Percentiles rank a stretch among this genome's conserved stretches.
Evolutionary conservation across 2,329 filamentous ascomycete species (phyloP).

Genomic region (Fusarium nygamai): DNA sequence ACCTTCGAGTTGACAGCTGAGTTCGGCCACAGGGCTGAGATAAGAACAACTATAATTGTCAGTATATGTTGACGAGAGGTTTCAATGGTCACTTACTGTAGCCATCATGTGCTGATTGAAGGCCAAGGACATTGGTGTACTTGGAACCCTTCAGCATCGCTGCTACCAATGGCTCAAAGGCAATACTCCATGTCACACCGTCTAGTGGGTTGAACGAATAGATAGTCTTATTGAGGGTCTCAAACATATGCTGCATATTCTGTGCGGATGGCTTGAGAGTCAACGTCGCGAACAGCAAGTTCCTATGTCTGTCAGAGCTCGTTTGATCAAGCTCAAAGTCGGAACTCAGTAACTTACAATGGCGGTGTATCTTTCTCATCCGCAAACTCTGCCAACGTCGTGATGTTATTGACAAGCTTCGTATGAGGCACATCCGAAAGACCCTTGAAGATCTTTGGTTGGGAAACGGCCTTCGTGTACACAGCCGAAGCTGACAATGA

Average conservation of each 20-base stretch:
- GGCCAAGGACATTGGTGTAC: background rate
- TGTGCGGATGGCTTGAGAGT: background rate
- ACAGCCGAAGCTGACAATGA: background rate
- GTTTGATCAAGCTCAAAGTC: rapidly evolving
- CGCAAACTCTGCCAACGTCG: background rate
- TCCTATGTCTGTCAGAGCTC: background rate
- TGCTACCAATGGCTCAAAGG: background rate
- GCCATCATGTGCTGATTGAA: background rate
- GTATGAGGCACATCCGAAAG: background rate
- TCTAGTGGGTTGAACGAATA: background rate
- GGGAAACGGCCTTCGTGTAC: background rate
- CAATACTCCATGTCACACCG: background rate
- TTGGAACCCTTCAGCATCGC: background rate
- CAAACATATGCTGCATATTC: background rate
- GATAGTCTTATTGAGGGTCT: background rate
- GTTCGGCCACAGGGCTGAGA: background rate
- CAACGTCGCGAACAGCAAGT: background rate
- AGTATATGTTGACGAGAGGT: rapidly evolving
- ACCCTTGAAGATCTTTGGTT: background rate
- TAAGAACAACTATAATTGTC: background rate
- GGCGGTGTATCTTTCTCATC: background rate
- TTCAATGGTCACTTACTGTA: background rate
- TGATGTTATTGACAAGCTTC: background rate
- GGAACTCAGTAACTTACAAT: background rate
- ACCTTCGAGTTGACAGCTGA: background rate